phyloP scores from a whole-genome alignment of 805 yeast genomes.

The Metschnikowia gelsemii region DNA sequence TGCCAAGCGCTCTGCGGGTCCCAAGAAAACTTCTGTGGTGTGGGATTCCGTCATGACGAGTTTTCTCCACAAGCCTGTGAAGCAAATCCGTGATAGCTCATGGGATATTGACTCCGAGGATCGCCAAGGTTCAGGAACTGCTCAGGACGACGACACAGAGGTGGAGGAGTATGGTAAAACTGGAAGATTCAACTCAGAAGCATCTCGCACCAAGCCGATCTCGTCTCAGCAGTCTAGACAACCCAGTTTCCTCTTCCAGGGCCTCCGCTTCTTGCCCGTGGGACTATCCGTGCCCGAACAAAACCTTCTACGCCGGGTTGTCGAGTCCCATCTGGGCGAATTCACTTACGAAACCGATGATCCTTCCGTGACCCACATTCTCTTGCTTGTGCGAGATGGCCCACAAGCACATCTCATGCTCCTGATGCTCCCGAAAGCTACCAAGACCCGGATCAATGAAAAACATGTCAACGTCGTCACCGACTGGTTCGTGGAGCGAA shows the following conservation, averaged over 20 bases:
- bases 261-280: slow-evolving; percentile 40
- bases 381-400: slow-evolving; percentile 34
- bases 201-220: too few relatives aligned
- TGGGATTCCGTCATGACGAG: slow-evolving; percentile 47
- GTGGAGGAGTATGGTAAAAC: slow-evolving; percentile 7
- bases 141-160: slow-evolving; percentile 6
- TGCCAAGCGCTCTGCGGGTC: too few relatives aligned
- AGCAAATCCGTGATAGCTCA: slow-evolving; percentile 22
- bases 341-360: slow-evolving; percentile 21
- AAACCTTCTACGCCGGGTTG: slow-evolving; percentile 39
- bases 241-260: slow-evolving; percentile 36
- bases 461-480: slow-evolving; percentile 47
- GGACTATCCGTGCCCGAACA: slow-evolving; percentile 43
- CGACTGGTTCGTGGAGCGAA: slow-evolving; percentile 80
- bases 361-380: slow-evolving; percentile 31
- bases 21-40: slow-evolving; percentile 30
- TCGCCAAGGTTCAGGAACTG: too few relatives aligned
- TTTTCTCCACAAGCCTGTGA: slow-evolving; percentile 14
- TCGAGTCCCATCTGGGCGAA: slow-evolving; percentile 47
- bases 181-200: too few relatives aligned
- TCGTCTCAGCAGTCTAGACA: too few relatives aligned
- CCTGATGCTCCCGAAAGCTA: slow-evolving; percentile 25
- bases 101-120: slow-evolving; percentile 25
- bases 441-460: slow-evolving; percentile 25
- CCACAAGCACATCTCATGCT: slow-evolving; percentile 27